Percentiles rank a stretch among this genome's conserved stretches.
Evolutionary conservation across 2,329 filamentous ascomycete species (phyloP).

Genomic region (Gnomoniopsis sp.): DNA sequence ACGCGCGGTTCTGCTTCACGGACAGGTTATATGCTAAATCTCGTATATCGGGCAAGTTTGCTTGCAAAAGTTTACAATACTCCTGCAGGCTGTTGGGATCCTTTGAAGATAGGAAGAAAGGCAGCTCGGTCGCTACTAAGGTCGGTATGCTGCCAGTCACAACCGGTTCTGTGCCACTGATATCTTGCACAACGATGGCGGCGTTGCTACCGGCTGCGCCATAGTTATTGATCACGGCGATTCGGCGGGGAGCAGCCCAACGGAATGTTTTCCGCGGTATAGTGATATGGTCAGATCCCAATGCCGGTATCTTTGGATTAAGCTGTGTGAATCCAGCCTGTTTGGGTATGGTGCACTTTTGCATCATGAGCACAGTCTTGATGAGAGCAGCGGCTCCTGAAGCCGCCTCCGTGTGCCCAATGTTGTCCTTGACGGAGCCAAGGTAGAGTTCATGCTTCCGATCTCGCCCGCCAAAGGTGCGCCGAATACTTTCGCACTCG

Average conservation of each 20-base stretch:
- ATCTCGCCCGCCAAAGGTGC: constrained; percentile 10
- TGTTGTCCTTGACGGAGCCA: constrained; percentile 30
- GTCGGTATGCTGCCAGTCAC: neutral
- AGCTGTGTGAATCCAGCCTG: constrained; percentile 24
- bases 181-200: constrained; percentile 20
- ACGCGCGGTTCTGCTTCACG: too few species aligned
- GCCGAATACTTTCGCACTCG: constrained; percentile 22
- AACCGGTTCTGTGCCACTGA: neutral
- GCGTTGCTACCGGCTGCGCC: constrained; percentile 34
- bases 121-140: neutral
- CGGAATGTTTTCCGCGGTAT: constrained; percentile 21
- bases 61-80: too few species aligned
- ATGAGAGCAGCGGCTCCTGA: constrained; percentile 30
- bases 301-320: constrained; percentile 27
- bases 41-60: too few species aligned
- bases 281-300: constrained; percentile 16
- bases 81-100: constrained; percentile 14
- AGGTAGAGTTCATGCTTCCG: constrained; percentile 14
- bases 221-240: constrained; percentile 33
- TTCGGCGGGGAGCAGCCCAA: constrained; percentile 22
- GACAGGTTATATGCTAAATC: constrained; percentile 5
- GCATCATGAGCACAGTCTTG: constrained; percentile 32
- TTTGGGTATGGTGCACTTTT: constrained; percentile 23
- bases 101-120: constrained; percentile 18
- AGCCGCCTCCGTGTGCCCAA: constrained; percentile 30